Conservation (phyloP, 1,284 basidiomycete species). For the Afroboletus lepidellus region DNA sequence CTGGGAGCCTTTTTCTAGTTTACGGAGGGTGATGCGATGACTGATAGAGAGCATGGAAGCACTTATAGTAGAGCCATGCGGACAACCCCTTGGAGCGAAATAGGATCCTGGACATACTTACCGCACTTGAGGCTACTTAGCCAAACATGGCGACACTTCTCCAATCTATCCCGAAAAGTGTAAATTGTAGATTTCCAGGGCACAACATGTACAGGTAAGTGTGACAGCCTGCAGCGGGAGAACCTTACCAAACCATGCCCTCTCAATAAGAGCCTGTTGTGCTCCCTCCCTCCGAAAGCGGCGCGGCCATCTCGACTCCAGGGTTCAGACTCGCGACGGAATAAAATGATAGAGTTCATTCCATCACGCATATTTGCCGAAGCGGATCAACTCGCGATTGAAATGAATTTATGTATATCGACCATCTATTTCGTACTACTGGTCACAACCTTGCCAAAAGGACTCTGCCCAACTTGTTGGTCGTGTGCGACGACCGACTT, state of each 20-base stretch:
- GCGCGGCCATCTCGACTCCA: slow-evolving; percentile 13
- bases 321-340: slow-evolving; percentile 2
- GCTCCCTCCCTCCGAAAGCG: slow-evolving; percentile 5
- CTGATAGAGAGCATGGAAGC: slow-evolving; percentile 18
- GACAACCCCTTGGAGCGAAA: slow-evolving; percentile 24
- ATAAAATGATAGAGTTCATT: not conserved
- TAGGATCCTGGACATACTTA: slow-evolving; percentile 13
- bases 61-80: slow-evolving; percentile 23
- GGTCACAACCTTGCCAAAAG: not conserved
- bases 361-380: not conserved
- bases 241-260: slow-evolving; percentile 30
- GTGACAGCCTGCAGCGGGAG: slow-evolving; percentile 16
- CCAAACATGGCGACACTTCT: slow-evolving; percentile 24
- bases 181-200: slow-evolving; percentile 33
- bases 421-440: not conserved
- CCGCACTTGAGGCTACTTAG: slow-evolving; percentile 7
- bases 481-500: not conserved
- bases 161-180: slow-evolving; percentile 35
- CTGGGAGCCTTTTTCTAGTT: slow-evolving; percentile 22
- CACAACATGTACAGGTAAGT: slow-evolving; percentile 20
- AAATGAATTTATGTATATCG: not conserved
- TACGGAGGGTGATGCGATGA: slow-evolving; percentile 11
- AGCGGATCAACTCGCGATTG: slow-evolving; percentile 15
- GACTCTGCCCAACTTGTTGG: not conserved
- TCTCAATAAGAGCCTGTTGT: slow-evolving; percentile 14